Conservation (phyloP, 805 yeast genomes). For the Candida peoriensis region DNA sequence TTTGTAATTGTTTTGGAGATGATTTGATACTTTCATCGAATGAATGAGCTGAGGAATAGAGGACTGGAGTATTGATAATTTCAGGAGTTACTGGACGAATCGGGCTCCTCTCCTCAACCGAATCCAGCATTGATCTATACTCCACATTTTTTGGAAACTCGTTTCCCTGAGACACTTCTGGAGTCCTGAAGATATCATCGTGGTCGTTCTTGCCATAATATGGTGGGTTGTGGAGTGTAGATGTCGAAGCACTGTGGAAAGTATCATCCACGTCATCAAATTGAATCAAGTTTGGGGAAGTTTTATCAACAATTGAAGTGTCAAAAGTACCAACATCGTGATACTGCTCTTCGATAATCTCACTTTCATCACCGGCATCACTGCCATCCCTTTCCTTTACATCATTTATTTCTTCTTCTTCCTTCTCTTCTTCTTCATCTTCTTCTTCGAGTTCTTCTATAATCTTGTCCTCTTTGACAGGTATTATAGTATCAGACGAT, state of each 20-base stretch:
- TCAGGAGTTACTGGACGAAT: conserved; percentile 7
- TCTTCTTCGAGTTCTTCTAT: conserved; percentile 7
- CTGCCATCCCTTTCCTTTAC: not conserved
- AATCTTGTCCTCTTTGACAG: conserved; percentile 5
- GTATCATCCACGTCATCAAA: conserved; percentile 23
- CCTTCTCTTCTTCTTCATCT: conserved; percentile 1
- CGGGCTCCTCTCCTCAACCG: conserved; percentile 5
- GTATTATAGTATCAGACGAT: conserved; percentile 11
- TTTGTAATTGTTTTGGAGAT: conserved; percentile 3
- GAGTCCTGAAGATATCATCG: conserved; percentile 23
- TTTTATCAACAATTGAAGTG: too few species aligned
- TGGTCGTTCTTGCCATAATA: conserved; percentile 24
- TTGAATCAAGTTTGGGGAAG: conserved; percentile 34
- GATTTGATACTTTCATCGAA: conserved; percentile 1
- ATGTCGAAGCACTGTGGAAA: conserved; percentile 10
- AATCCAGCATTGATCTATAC: conserved; percentile 15
- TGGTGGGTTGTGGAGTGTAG: not conserved
- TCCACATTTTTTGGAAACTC: conserved; percentile 13
- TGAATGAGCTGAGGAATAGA: not conserved
- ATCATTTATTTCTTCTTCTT: conserved; percentile 1
- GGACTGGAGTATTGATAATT: conserved; percentile 7
- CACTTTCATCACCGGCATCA: too few species aligned
- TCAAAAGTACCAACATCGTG: too few species aligned
- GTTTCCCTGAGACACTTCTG: conserved; percentile 17
- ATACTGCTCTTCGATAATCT: not conserved